Base-by-base conservation (phyloP, 495 filamentous ascomycete species). In the Chaetomium cochliodes region DNA sequence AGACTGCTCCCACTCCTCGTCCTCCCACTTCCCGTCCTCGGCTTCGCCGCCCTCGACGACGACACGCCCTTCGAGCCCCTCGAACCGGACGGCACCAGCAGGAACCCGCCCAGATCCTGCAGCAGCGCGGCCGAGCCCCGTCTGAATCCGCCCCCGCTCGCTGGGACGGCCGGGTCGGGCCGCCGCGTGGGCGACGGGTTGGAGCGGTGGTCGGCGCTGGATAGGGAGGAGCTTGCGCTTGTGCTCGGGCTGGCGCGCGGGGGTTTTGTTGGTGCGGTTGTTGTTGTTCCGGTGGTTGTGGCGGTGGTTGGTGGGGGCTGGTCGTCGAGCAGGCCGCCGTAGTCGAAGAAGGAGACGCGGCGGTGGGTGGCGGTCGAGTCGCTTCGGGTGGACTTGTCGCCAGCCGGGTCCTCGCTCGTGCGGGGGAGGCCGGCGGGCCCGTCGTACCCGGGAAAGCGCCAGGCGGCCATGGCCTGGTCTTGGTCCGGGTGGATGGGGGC, bases 271-370 rank as follows among this genome's bases (percentile, higher is more conserved):
- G 23, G 13, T 18, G 39, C 9, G 65, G 56, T 60, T 67, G 23
- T 0, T 18, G 39, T 2, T 41, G 39, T 41, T 2, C 44, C n/a
- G 0, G 16, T 47, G 13, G 46, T 23, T 2, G 46, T 23, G 20
- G 46, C n/a, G 4, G 46, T 50, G 4, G 46, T 50, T 20, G 46
- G 18, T 3, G 46, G 66, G 52, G 18, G 52, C 53, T 73, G 70
- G n/a, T 77, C 74, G 25, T 83, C 80, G 2, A 91, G 75, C 2
- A 91, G 76, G 6, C 87, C 86, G 41, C 88, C 88, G 30, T 88
- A 85, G 67, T 92, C 90, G 65, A 91, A 89, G 68, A 93, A 88
- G 16, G 87, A 89, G 5, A 86, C 79, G 13, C 76, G 73, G 4
- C 80, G 78, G 9, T 84, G 80, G 2, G 81, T 79, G 18, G 73